Percentiles rank a stretch among this genome's conserved stretches.
Conservation (phyloP, 768 basidiomycete species). For the Hirschioporus abietinus region DNA sequence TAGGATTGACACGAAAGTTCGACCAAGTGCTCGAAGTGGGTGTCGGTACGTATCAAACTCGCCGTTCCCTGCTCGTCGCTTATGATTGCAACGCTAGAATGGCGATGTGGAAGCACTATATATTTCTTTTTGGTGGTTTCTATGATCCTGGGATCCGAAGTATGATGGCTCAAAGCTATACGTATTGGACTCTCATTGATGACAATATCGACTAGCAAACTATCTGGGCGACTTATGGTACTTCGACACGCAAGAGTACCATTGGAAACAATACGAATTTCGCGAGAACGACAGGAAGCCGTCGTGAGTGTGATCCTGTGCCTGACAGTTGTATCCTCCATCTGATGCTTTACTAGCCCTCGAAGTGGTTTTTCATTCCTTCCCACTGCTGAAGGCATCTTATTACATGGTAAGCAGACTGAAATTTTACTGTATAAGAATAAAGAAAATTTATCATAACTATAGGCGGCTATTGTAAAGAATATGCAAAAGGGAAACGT, state of each 20-base stretch:
- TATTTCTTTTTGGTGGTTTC: slow-evolving; percentile 88
- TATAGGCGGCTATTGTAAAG: slow-evolving; percentile 85
- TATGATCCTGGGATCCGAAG: slow-evolving; percentile 83
- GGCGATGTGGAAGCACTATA: slow-evolving; percentile 84
- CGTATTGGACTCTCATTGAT: background rate
- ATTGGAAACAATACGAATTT: slow-evolving; percentile 76
- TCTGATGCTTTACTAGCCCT: slow-evolving; percentile 35
- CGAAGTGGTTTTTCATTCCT: slow-evolving; percentile 85
- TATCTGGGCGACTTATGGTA: slow-evolving; percentile 84
- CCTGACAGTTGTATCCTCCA: background rate
- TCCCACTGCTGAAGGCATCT: slow-evolving; percentile 67
- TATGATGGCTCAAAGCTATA: slow-evolving; percentile 26
- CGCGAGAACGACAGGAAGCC: slow-evolving; percentile 67
- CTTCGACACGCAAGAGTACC: slow-evolving; percentile 82
- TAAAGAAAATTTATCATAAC: background rate
- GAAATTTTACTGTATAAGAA: background rate
- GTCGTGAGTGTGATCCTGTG: slow-evolving; percentile 41
- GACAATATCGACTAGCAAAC: slow-evolving; percentile 41
- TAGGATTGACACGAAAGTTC: slow-evolving; percentile 77
- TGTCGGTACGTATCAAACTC: slow-evolving; percentile 52
- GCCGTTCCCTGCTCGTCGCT: background rate
- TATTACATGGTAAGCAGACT: slow-evolving; percentile 63
- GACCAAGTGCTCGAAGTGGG: slow-evolving; percentile 77
- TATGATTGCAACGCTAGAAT: slow-evolving; percentile 41
- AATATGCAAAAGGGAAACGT: slow-evolving; percentile 80